Conservation (phyloP, 345 rosid species). For the Citropsis articulata region DNA sequence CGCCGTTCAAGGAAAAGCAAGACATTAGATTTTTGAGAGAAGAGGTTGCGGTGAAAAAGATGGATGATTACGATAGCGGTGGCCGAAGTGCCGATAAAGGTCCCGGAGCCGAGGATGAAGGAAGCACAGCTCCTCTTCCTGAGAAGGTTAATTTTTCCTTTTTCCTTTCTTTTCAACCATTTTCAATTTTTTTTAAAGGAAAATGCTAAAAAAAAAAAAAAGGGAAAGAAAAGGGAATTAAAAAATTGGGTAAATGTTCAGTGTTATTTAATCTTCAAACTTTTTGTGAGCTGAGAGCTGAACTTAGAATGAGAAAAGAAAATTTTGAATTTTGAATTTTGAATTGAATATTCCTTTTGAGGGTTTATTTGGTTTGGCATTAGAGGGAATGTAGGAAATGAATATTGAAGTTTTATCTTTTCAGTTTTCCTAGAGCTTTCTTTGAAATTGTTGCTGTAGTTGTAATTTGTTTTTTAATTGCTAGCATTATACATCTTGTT, state of each 20-base stretch:
- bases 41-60: conserved; percentile 35
- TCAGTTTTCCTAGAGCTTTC: neutral
- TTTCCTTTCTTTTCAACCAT: neutral
- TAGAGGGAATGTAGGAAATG: neutral
- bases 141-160: conserved; percentile 53
- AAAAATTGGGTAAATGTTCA: neutral
- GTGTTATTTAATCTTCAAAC: neutral
- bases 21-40: conserved; percentile 27
- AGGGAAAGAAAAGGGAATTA: neutral
- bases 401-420: neutral
- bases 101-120: conserved; percentile 78
- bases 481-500: neutral
- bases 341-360: neutral
- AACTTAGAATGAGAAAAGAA: neutral
- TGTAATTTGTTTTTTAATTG: neutral
- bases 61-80: conserved; percentile 75
- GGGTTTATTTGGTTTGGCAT: neutral
- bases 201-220: neutral
- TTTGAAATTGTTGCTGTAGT: neutral
- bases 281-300: neutral
- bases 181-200: neutral
- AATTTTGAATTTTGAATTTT: neutral
- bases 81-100: conserved; percentile 61
- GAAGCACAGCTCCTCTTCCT: conserved; percentile 81
- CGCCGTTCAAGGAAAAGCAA: conserved; percentile 17